Evolutionary conservation across 2,329 filamentous ascomycete species (phyloP), one percentile per base, ranked within the genome.

Genomic region (Fusarium verticillioides): DNA sequence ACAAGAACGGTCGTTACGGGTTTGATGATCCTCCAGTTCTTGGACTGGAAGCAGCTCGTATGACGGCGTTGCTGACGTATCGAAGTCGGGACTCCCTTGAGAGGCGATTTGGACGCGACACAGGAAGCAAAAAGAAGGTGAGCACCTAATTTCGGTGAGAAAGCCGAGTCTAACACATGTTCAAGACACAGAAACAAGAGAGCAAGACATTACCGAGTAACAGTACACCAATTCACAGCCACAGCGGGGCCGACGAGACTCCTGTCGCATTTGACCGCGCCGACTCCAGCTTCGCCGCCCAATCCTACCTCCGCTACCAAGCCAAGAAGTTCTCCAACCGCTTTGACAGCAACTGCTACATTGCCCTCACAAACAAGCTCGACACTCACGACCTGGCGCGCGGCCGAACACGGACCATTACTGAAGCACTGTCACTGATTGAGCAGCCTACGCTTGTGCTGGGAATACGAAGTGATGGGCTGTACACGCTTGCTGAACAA

Each of bases 91-190:
- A 54, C 3, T 54, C 52, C 1, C 52, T 54, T 4, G 52, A 54
- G 34, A 40, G 52, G 21, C 36, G 52, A 9, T 54, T 54, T 42
- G 52, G 52, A 3, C 34, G 52, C 3, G 26, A 42, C 4, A 40
- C 26, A 2, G 52, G 36, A n/a, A 54, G 23, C 10, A 42, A 42
- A 11, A 42, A 30, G 15, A 54, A 54, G 52, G 52, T 40, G 11
- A n/a, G 52, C 5, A 12, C 10, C 4, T 0, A 11, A 37, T 2
- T 8, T 12, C 2, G 0, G 9, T 16, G 11, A 26, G n/a, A 36
- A 8, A 5, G 4, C 9, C 19, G 8, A 15, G 9, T 8, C n/a
- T 52, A 36, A 52, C 4, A n/a, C 10, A 30, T 4, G 2, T 5
- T 21, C 8, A 7, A 54, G 34, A 3, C 19, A 21, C 19, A 54